Percentiles rank a stretch among this genome's conserved stretches.
These are phyloP conservation scores for Rubia tinctorum DNA, from an alignment of 305 asterid species.

Conservation along the genomic window DNA sequence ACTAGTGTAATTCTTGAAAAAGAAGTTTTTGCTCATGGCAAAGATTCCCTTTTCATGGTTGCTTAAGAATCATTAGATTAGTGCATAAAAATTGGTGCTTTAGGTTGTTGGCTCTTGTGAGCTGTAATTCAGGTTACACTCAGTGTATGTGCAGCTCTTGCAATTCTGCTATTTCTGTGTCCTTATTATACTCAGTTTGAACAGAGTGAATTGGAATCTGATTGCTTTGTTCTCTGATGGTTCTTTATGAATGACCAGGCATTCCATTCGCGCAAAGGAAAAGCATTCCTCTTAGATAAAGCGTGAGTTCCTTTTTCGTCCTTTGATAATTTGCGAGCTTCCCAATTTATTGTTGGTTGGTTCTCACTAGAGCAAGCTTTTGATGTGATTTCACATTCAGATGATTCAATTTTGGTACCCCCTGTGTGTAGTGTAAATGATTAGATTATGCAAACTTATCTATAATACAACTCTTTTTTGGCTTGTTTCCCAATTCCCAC, in stretches of 20 bases:
- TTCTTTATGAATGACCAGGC: conserved; percentile 39
- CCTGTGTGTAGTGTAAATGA: not conserved
- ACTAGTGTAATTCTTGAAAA: not conserved
- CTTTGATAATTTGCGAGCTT: not conserved
- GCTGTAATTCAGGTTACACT: not conserved
- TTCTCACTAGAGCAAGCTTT: not conserved
- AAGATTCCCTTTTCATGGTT: conserved; percentile 1
- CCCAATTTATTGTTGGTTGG: not conserved
- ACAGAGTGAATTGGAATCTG: not conserved
- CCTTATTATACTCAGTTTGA: not conserved
- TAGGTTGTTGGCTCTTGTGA: not conserved
- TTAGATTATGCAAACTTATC: not conserved
- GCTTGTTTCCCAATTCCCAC: not conserved
- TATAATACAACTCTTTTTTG: not conserved
- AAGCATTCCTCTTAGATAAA: conserved; percentile 72
- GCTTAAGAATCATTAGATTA: not conserved
- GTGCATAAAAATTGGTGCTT: conserved; percentile 17
- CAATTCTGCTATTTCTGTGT: not conserved
- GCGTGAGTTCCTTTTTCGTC: conserved; percentile 46
- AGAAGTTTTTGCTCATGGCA: not conserved
- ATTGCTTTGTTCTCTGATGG: conserved; percentile 13
- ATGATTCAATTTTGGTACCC: not conserved
- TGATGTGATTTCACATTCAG: not conserved
- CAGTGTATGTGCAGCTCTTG: not conserved
- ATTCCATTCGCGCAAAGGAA: conserved; percentile 74